Percentiles rank a stretch among this genome's conserved stretches.
Conservation (phyloP, 75 land plant genomes). For the Isoetes taiwanensis region DNA sequence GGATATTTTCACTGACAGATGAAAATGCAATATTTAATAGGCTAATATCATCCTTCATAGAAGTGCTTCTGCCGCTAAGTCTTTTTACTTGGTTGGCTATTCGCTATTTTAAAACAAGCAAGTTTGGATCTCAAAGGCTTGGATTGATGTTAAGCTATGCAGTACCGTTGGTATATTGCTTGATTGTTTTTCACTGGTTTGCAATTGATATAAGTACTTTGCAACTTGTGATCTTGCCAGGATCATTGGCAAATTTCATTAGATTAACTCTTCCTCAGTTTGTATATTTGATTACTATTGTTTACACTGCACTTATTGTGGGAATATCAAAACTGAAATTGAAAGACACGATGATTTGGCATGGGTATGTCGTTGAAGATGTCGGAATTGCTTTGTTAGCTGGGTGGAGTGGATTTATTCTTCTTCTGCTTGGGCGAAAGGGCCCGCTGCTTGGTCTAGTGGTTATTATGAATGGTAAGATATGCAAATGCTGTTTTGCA, state of each 20-base stretch:
- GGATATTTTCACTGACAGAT: slow-evolving; percentile 6
- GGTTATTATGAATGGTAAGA: slow-evolving; percentile 47
- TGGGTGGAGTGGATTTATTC: slow-evolving; percentile 48
- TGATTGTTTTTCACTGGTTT: slow-evolving; percentile 51
- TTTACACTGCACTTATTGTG: slow-evolving; percentile 22
- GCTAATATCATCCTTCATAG: slow-evolving; percentile 13
- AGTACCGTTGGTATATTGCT: slow-evolving; percentile 36
- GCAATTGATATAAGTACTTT: slow-evolving; percentile 27
- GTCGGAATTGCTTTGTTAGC: slow-evolving; percentile 35
- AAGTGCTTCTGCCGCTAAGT: slow-evolving; percentile 29
- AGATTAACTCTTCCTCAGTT: slow-evolving; percentile 35
- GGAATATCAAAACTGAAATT: slow-evolving; percentile 3
- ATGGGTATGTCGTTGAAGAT: slow-evolving; percentile 10
- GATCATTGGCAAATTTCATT: slow-evolving; percentile 18
- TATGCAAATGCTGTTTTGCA: background rate
- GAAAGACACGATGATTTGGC: slow-evolving; percentile 9
- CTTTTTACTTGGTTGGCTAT: slow-evolving; percentile 25
- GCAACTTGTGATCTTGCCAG: slow-evolving; percentile 5
- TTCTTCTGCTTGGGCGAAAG: slow-evolving; percentile 66
- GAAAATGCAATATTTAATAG: background rate
- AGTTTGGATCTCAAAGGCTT: slow-evolving; percentile 7
- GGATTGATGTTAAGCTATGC: slow-evolving; percentile 19
- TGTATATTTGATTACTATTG: slow-evolving; percentile 37
- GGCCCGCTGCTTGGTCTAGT: slow-evolving; percentile 47
- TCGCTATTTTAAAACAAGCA: slow-evolving; percentile 11